Conservation (phyloP, 1,284 basidiomycete genomes). For the Leccinum solheimii region DNA sequence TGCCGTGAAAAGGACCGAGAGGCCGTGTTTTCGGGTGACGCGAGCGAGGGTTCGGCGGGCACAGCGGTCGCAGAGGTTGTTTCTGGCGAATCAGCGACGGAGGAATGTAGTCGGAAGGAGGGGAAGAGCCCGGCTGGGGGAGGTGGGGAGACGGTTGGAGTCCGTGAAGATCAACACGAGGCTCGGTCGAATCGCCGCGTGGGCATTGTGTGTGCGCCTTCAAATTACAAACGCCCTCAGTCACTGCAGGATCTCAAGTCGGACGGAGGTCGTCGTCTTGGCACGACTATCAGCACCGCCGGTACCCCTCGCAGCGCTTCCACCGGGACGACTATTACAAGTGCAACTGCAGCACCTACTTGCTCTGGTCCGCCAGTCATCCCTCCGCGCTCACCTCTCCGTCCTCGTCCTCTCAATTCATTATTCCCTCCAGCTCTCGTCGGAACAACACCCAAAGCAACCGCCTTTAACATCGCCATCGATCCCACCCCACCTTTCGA, state of each 20-base stretch:
- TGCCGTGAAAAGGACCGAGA: constrained; percentile 20
- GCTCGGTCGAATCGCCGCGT: constrained; percentile 33
- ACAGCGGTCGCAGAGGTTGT: constrained; percentile 1
- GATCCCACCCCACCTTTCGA: neutral
- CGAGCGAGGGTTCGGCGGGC: constrained; percentile 15
- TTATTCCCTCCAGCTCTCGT: neutral
- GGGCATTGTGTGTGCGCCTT: constrained; percentile 30
- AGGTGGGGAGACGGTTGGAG: constrained; percentile 21
- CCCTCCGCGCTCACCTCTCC: constrained; percentile 34
- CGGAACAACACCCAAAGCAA: constrained; percentile 16
- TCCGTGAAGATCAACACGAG: constrained; percentile 29
- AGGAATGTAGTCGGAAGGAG: constrained; percentile 1
- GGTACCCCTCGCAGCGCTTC: constrained; percentile 3
- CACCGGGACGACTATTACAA: constrained; percentile 9
- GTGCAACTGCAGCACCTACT: neutral
- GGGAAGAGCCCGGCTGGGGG: constrained; percentile 13
- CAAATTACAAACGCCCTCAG: constrained; percentile 36
- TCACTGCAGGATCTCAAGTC: constrained; percentile 31
- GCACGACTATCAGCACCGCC: constrained; percentile 15
- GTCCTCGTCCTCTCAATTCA: constrained; percentile 15
- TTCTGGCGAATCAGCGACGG: constrained; percentile 12
- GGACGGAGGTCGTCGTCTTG: constrained; percentile 16
- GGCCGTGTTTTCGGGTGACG: constrained; percentile 25
- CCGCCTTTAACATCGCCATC: constrained; percentile 5
- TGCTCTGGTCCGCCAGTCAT: constrained; percentile 22